These are phyloP conservation scores for Coprinopsis marcescibilis DNA, from an alignment of 768 basidiomycete species.

Conservation along the genomic window DNA sequence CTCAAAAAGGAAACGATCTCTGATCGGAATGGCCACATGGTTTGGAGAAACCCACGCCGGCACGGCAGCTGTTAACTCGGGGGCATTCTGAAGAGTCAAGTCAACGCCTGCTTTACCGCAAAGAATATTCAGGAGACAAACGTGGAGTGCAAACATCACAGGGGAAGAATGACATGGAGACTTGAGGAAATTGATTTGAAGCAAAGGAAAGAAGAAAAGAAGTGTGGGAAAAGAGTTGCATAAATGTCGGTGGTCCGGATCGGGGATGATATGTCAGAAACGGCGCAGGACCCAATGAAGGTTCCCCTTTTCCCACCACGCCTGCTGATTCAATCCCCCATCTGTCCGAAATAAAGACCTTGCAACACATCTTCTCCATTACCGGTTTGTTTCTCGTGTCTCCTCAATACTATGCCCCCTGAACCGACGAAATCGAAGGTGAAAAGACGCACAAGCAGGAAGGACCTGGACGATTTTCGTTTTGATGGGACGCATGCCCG, in stretches of 20 bases:
- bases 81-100: too few relatives aligned
- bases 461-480: constrained; percentile 44
- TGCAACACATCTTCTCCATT: background rate
- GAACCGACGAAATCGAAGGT: constrained; percentile 47
- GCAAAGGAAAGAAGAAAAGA: too few relatives aligned
- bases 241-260: constrained; percentile 2
- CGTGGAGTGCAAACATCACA: too few relatives aligned
- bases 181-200: too few relatives aligned
- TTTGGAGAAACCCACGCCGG: too few relatives aligned
- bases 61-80: too few relatives aligned
- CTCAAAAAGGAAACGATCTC: too few relatives aligned
- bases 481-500: constrained; percentile 51
- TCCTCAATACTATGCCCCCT: constrained; percentile 41
- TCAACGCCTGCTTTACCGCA: too few relatives aligned
- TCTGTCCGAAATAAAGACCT: constrained; percentile 2
- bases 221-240: constrained; percentile 14
- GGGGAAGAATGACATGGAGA: too few relatives aligned
- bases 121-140: too few relatives aligned
- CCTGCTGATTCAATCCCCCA: background rate
- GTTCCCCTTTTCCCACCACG: background rate
- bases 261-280: constrained; percentile 1
- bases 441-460: constrained; percentile 43
- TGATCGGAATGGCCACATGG: too few relatives aligned
- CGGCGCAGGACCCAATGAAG: background rate
- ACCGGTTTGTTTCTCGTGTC: background rate